phyloP scores from a whole-genome alignment of 2,329 filamentous ascomycete genomes.

The Pyricularia sp. region DNA sequence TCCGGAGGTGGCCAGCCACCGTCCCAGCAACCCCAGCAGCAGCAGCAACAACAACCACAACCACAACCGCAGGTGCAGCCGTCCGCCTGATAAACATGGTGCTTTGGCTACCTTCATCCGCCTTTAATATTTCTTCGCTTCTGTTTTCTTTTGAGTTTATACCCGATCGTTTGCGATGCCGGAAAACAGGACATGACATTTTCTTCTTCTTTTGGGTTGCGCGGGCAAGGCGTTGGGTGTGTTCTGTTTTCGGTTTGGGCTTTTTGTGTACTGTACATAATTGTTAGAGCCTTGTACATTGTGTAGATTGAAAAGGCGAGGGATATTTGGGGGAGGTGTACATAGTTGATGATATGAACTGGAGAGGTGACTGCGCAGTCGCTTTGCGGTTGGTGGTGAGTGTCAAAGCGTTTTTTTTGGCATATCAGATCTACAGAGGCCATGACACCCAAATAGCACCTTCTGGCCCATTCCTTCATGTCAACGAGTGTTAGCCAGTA shows the following conservation, averaged over 20 bases:
- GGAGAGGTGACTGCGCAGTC: neutral
- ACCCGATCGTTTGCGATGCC: neutral
- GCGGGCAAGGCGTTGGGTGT: neutral
- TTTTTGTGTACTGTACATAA: constrained; percentile 3
- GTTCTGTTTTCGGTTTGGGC: neutral
- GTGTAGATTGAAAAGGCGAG: neutral
- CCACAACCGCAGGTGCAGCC: constrained; percentile 16
- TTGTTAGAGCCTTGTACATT: neutral
- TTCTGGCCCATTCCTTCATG: neutral
- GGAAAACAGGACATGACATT: neutral
- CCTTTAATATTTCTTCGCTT: neutral
- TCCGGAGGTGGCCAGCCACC: neutral
- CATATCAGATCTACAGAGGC: neutral
- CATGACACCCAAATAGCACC: neutral
- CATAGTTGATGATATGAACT: neutral
- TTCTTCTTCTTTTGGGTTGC: neutral
- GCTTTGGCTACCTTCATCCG: neutral
- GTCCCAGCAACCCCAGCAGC: neutral
- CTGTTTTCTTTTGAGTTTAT: constrained; percentile 1
- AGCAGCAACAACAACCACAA: constrained; percentile 11
- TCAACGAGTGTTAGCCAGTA: neutral
- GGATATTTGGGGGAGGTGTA: neutral
- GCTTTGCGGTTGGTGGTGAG: neutral
- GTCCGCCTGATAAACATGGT: neutral
- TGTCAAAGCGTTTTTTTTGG: constrained; percentile 1